Conservation (phyloP, 2,329 filamentous ascomycete species). For the Pseudogymnoascus sp. region DNA sequence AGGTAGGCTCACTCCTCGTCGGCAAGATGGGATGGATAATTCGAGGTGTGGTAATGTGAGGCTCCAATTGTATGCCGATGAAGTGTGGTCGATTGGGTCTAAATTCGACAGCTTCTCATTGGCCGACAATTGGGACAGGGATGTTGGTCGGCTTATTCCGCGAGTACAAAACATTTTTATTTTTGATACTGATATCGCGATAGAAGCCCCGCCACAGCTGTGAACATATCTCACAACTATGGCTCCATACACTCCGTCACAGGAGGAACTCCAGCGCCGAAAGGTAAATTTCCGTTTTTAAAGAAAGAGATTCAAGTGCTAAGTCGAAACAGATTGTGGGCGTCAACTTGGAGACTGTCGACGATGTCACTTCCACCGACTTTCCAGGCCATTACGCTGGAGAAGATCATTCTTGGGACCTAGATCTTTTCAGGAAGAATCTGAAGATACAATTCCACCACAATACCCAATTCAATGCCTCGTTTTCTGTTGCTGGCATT, state of each 20-base stretch:
- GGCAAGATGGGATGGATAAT: conserved; percentile 10
- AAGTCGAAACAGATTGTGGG: conserved; percentile 58
- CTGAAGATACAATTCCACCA: conserved; percentile 77
- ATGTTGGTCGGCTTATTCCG: background rate
- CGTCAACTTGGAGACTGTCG: conserved; percentile 84
- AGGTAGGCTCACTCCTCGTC: conserved; percentile 11
- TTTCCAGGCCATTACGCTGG: conserved; percentile 86
- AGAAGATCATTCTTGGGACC: conserved; percentile 75
- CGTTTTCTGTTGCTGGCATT: conserved; percentile 85
- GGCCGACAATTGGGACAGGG: background rate
- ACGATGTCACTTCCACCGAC: conserved; percentile 80
- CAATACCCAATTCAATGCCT: conserved; percentile 66
- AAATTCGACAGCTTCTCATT: conserved; percentile 9
- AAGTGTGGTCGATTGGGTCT: conserved; percentile 9
- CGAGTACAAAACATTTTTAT: conserved; percentile 8
- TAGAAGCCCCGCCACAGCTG: conserved; percentile 6
- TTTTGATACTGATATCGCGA: conserved; percentile 10
- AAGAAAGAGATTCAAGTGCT: conserved; percentile 10
- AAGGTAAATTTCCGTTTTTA: conserved; percentile 38
- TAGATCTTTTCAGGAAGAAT: conserved; percentile 61
- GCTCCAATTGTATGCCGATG: conserved; percentile 6
- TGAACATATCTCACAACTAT: conserved; percentile 27
- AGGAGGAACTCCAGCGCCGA: conserved; percentile 52
- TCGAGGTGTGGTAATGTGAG: conserved; percentile 9
- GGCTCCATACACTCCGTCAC: conserved; percentile 39